A percentile compares a stretch with the other conserved stretches of the same genome.
phyloP scores from a whole-genome alignment of 179 eudicot species.

The Beta macrorhiza region DNA sequence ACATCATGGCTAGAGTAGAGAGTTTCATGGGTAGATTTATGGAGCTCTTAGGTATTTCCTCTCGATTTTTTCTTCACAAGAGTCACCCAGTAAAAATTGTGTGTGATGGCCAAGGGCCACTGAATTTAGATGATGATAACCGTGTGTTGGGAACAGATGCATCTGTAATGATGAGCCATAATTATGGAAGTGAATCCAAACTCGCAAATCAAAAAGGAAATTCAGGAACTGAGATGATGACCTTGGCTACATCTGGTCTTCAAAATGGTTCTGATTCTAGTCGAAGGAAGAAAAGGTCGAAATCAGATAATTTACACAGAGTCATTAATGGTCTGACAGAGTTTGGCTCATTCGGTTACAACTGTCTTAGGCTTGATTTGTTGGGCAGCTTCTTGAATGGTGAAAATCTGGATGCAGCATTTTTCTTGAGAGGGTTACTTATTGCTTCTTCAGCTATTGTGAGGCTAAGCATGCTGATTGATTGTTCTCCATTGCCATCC shows the following conservation, averaged over 20 bases:
- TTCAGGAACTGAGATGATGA: slow-evolving; percentile 23
- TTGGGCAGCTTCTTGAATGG: slow-evolving; percentile 53
- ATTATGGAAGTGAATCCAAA: slow-evolving; percentile 18
- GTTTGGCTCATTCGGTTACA: slow-evolving; percentile 35
- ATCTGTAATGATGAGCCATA: slow-evolving; percentile 20
- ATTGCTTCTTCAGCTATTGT: slow-evolving; percentile 68
- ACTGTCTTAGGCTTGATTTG: slow-evolving; percentile 38
- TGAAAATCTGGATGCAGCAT: slow-evolving; percentile 64
- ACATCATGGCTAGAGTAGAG: slow-evolving; percentile 39
- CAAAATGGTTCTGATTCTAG: slow-evolving; percentile 19
- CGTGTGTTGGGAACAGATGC: slow-evolving; percentile 23
- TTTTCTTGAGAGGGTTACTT: slow-evolving; percentile 66
- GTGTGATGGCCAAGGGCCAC: slow-evolving; percentile 26
- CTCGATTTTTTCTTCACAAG: slow-evolving; percentile 29
- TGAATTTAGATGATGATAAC: slow-evolving; percentile 20
- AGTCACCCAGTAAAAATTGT: slow-evolving; percentile 22
- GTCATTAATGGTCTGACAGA: slow-evolving; percentile 32
- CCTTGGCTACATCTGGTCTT: slow-evolving; percentile 11
- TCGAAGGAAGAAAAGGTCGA: slow-evolving; percentile 27
- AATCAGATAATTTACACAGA: slow-evolving; percentile 21
- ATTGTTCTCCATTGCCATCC: slow-evolving; percentile 42
- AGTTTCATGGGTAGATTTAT: slow-evolving; percentile 40
- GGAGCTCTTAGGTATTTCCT: slow-evolving; percentile 36
- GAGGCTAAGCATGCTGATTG: slow-evolving; percentile 56
- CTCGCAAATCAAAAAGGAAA: slow-evolving; percentile 27